Evolutionary conservation across 108 stramenopile species (phyloP), one percentile per base, ranked within the genome.

Genomic region (Nitzschia sp.): DNA sequence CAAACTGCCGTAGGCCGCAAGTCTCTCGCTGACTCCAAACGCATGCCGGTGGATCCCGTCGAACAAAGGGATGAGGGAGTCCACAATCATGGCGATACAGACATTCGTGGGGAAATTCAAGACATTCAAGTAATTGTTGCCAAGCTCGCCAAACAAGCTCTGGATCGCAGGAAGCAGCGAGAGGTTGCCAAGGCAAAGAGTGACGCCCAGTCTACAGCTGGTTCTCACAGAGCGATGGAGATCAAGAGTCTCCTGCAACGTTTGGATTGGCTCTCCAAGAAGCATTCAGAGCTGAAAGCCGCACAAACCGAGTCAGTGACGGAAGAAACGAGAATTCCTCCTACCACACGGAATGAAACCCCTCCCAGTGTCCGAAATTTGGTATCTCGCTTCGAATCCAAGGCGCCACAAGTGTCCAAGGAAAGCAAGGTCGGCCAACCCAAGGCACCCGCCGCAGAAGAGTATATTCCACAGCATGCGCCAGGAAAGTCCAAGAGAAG

Each of bases 31-130:
- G 46, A 48, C 14, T 48, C 46, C 46, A 17, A 15, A 15, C 17
- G n/a, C 46, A 1, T 17, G 17, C 46, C 46, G 17, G 46, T 48
- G 14, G 46, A 48, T 15, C 46, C 46, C 2, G n/a, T 48, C 2
- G 17, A 15, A 6, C 46, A 15, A 48, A 15, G 46, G 17, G 17
- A 17, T 48, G 46, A 48, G 17, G 46, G 17, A 3, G 46, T 6
- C 6, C 29, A 34, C 5, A 5, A 34, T 3, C 14, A 43, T 9
- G 12, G 43, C 12, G 43, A 43, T 10, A 43, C 14, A 0, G 61
- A 62, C 43, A 62, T 62, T 20, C 61, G 61, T 1, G 43, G 10
- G 6, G 61, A 62, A 21, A 62, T 62, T 8, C 42, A 43, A 43
- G 61, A 62, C 5, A 62, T 62, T 21, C 61, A 62, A 24, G 15